Conservation (phyloP, 202 grass and related monocot genomes). For the Setaria italica region DNA sequence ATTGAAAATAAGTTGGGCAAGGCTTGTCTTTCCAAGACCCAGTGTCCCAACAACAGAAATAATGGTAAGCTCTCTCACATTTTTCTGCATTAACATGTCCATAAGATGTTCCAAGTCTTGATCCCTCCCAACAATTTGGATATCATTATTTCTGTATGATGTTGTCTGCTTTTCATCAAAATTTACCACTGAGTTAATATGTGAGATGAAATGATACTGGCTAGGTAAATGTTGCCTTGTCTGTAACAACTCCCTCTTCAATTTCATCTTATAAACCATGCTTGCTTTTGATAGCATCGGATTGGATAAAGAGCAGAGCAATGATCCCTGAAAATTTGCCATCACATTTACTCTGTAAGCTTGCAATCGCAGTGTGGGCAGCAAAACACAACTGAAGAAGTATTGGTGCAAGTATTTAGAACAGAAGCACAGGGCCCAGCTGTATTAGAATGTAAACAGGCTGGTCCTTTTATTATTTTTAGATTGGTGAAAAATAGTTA, state of each 20-base stretch:
- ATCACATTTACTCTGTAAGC: conserved; percentile 16
- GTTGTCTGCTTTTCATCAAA: conserved; percentile 56
- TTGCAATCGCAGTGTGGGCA: background rate
- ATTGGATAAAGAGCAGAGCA: conserved; percentile 52
- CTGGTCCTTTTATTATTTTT: background rate
- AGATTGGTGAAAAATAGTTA: background rate
- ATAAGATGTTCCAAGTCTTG: conserved; percentile 40
- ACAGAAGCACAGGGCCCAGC: background rate
- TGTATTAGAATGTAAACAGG: background rate
- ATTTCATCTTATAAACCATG: conserved; percentile 66
- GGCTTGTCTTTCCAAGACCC: conserved; percentile 62
- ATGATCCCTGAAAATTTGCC: conserved; percentile 47
- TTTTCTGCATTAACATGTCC: conserved; percentile 30
- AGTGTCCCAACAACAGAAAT: conserved; percentile 53
- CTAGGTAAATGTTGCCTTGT: conserved; percentile 43
- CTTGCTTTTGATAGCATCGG: conserved; percentile 46
- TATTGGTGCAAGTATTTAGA: conserved; percentile 11
- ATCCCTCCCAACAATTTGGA: conserved; percentile 44
- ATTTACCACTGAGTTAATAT: conserved; percentile 33
- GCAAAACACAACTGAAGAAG: background rate
- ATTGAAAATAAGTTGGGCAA: conserved; percentile 54
- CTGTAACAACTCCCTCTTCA: conserved; percentile 49
- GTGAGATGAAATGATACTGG: conserved; percentile 52
- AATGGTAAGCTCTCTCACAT: conserved; percentile 42
- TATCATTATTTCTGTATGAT: conserved; percentile 48